Conservation (phyloP, 352 stramenopile genomes). For the Phytopythium vexans region DNA sequence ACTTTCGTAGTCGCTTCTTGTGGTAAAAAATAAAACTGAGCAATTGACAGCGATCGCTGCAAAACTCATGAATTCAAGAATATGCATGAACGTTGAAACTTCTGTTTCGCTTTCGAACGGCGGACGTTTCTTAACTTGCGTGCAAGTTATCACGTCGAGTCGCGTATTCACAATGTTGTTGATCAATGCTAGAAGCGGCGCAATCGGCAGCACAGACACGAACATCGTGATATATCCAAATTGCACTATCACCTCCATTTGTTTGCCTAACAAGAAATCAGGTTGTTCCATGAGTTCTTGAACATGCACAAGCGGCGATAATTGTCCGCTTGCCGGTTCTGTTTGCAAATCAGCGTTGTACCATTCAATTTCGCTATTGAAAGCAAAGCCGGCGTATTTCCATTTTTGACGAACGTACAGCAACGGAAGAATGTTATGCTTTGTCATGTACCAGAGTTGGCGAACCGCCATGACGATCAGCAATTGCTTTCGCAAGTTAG, state of each 20-base stretch:
- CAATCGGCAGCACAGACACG: conserved; percentile 88
- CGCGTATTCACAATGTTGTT: conserved; percentile 89
- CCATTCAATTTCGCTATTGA: conserved; percentile 41
- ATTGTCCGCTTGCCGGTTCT: background rate
- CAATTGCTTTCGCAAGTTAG: conserved; percentile 54
- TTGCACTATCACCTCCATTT: conserved; percentile 80
- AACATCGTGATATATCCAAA: conserved; percentile 96
- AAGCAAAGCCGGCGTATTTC: conserved; percentile 34
- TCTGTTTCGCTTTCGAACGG: conserved; percentile 79
- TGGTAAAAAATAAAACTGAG: conserved; percentile 70
- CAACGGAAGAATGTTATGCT: conserved; percentile 51
- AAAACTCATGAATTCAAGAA: conserved; percentile 91
- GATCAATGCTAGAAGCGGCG: conserved; percentile 82
- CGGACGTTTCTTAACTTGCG: conserved; percentile 65
- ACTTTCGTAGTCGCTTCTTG: conserved; percentile 57
- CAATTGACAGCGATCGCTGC: conserved; percentile 78
- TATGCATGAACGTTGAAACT: conserved; percentile 89
- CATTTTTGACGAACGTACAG: conserved; percentile 44
- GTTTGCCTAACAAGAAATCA: conserved; percentile 70
- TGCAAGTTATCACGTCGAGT: conserved; percentile 79
- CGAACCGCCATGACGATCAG: conserved; percentile 69
- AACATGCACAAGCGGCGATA: conserved; percentile 46
- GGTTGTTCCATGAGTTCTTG: conserved; percentile 72
- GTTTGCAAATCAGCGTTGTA: conserved; percentile 37
- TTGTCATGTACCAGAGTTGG: conserved; percentile 61